Evolutionary conservation across 306 rosid genomes (phyloP).

Genomic region (Inga oerstediana): DNA sequence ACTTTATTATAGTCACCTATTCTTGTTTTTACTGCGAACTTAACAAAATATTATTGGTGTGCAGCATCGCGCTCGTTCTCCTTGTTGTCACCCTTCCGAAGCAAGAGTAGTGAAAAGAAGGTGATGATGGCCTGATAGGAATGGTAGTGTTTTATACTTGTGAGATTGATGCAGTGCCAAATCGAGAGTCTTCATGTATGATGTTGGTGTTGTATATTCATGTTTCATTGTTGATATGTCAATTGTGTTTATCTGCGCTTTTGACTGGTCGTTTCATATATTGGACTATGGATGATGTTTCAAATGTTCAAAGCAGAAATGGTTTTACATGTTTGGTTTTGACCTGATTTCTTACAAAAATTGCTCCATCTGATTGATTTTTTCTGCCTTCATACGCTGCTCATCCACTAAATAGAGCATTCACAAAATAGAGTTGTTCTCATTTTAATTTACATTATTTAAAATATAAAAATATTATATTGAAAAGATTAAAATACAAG

Average conservation of each 20-base stretch:
- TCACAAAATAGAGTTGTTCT: too few relatives aligned
- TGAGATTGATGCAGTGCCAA: conserved; percentile 16
- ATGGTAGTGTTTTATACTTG: not conserved
- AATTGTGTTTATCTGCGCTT: conserved; percentile 15
- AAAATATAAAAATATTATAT: too few relatives aligned
- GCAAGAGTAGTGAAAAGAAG: conserved; percentile 84
- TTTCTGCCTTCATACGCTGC: not conserved
- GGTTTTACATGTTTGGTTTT: conserved; percentile 10
- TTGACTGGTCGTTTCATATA: not conserved
- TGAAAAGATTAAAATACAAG: too few relatives aligned
- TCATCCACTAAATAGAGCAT: too few relatives aligned
- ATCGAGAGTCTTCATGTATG: conserved; percentile 21
- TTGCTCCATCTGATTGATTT: not conserved
- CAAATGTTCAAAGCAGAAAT: conserved; percentile 5
- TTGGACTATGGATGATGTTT: conserved; percentile 33
- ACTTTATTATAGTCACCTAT: conserved; percentile 3
- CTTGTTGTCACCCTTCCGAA: conserved; percentile 88
- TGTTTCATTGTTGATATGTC: conserved; percentile 38
- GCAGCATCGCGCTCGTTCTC: conserved; percentile 94
- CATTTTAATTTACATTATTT: too few relatives aligned
- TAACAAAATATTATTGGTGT: conserved; percentile 19
- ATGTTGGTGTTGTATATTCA: conserved; percentile 40
- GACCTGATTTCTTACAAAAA: conserved; percentile 3
- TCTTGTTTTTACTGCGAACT: conserved; percentile 27
- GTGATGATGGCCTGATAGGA: conserved; percentile 46